Evolutionary conservation across 2,329 filamentous ascomycete species (phyloP).

Genomic region (Pseudodiploospora longispora): DNA sequence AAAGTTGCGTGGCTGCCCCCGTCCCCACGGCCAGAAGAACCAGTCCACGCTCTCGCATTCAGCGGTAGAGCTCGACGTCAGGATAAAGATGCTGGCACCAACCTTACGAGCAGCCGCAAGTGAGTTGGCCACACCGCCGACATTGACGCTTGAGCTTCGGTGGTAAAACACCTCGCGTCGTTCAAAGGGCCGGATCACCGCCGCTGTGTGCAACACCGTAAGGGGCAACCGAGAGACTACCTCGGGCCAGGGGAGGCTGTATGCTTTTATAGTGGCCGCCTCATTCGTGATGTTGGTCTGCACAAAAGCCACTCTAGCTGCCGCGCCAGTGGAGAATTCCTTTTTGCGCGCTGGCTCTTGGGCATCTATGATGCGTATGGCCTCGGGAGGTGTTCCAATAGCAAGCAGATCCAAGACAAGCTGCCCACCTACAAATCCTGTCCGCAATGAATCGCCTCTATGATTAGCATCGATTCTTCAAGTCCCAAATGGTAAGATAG

Average conservation of each 20-base stretch:
- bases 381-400: constrained; percentile 40
- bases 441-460: neutral
- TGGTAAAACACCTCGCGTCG: constrained; percentile 36
- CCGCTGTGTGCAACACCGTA: constrained; percentile 51
- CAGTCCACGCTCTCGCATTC: constrained; percentile 32
- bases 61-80: constrained; percentile 42
- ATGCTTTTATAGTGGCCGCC: constrained; percentile 34
- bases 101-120: constrained; percentile 36
- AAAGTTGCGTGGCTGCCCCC: constrained; percentile 25
- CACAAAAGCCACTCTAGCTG: constrained; percentile 31
- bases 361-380: constrained; percentile 48
- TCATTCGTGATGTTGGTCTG: constrained; percentile 43
- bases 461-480: neutral
- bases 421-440: constrained; percentile 47
- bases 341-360: constrained; percentile 29
- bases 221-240: constrained; percentile 35
- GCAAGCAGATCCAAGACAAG: constrained; percentile 45
- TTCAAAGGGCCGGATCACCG: constrained; percentile 43
- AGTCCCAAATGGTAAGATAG: no score
- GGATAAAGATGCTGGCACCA: constrained; percentile 42
- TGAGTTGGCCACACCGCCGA: constrained; percentile 41
- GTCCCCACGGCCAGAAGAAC: constrained; percentile 36
- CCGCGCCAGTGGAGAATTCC: constrained; percentile 30
- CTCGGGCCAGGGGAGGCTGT: constrained; percentile 37
- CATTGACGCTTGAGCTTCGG: constrained; percentile 40